Evolutionary conservation across 352 stramenopile genomes (phyloP).

Genomic region (Chrysophaeum taylorii): DNA sequence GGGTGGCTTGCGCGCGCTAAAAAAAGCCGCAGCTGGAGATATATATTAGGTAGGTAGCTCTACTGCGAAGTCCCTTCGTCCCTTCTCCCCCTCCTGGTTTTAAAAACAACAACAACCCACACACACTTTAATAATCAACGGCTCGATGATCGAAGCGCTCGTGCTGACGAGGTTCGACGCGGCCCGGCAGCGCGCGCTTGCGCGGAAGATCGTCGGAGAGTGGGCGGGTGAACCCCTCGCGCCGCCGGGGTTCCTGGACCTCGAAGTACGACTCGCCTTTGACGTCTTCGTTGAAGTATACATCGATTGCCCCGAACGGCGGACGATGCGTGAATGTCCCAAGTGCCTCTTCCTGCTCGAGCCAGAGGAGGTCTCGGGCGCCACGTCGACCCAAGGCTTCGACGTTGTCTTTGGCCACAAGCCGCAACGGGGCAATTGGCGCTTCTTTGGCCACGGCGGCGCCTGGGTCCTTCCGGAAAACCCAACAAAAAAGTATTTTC

Average conservation of each 20-base stretch:
- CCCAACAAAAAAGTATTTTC: not conserved
- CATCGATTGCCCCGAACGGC: constrained; percentile 1
- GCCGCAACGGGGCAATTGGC: not conserved
- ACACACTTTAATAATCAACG: not conserved
- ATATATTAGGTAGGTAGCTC: no score
- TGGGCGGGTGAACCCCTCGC: not conserved
- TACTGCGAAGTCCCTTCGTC: no score
- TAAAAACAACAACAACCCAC: no score
- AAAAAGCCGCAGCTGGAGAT: no score
- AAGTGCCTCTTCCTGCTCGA: not conserved
- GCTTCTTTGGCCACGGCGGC: constrained; percentile 1
- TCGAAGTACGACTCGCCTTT: not conserved
- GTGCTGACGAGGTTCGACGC: not conserved
- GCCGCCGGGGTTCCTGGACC: not conserved
- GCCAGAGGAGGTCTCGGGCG: not conserved
- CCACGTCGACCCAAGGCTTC: not conserved
- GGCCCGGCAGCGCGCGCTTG: not conserved
- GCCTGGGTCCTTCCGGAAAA: not conserved
- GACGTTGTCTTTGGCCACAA: constrained; percentile 3
- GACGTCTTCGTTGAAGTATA: not conserved
- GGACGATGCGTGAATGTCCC: not conserved
- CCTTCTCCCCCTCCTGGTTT: no score
- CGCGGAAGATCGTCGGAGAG: not conserved
- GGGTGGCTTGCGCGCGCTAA: no score
- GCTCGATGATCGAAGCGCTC: not conserved